Evolutionary conservation across 1,284 basidiomycete species (phyloP).

Genomic region (Malassezia arunalokei): DNA sequence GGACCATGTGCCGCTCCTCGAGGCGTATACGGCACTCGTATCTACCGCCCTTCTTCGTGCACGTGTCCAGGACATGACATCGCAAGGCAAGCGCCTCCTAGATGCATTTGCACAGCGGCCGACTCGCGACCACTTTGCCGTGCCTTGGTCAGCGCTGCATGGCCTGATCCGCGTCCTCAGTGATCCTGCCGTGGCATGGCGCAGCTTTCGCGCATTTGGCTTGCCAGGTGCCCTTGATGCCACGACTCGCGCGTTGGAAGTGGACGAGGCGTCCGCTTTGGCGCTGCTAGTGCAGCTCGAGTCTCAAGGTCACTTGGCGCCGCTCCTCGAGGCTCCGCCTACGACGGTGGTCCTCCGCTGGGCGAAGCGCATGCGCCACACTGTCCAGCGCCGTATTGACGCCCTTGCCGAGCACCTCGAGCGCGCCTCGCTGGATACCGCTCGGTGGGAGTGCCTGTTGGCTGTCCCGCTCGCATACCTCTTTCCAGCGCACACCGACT

Average conservation of each 20-base stretch:
- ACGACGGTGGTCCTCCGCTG: constrained; percentile 13
- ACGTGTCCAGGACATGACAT: constrained; percentile 39
- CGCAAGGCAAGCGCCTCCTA: constrained; percentile 16
- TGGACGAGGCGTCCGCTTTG: constrained; percentile 16
- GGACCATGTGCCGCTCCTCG: background rate
- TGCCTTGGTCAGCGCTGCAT: constrained; percentile 27
- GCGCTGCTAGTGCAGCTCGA: constrained; percentile 24
- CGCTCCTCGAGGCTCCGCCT: constrained; percentile 5
- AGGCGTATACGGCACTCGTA: constrained; percentile 18
- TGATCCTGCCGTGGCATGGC: constrained; percentile 25
- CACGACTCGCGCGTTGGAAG: constrained; percentile 17
- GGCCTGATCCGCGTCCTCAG: constrained; percentile 30
- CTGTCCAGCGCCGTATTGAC: background rate
- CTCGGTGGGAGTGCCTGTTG: background rate
- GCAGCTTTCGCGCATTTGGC: constrained; percentile 34
- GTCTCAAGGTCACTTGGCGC: constrained; percentile 6
- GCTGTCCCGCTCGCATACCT: constrained; percentile 7
- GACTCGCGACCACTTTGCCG: background rate
- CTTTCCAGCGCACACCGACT: background rate
- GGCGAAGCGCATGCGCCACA: constrained; percentile 1
- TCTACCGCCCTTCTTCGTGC: constrained; percentile 29
- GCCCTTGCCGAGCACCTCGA: constrained; percentile 1
- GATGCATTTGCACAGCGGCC: constrained; percentile 15
- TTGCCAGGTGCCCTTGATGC: constrained; percentile 31
- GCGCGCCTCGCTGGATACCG: background rate